Evolutionary conservation across 1,284 basidiomycete species (phyloP), one percentile per base, ranked within the genome.

Genomic region (Sporisorium reilianum): DNA sequence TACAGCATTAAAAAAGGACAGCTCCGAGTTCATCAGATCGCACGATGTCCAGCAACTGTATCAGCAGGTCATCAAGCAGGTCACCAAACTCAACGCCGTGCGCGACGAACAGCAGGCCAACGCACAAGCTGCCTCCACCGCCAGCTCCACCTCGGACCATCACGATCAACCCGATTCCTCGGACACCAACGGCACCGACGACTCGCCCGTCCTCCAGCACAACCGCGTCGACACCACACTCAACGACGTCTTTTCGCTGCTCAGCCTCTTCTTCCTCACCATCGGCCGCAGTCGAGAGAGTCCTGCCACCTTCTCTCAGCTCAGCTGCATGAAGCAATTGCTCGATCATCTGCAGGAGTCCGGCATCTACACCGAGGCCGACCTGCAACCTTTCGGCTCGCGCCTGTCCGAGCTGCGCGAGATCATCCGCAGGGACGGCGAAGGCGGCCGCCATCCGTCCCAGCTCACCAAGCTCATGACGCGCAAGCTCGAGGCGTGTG

Each of bases 1-100:
- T 32, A 94, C 92, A 6, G 93, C 90, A 28, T 89, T 94, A 84
- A 94, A 94, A 89, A 92, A 92, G 88, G 91, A 95, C 87, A 89
- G 92, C 80, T 90, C 90, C 78, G 90, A 93, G 77, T 96, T 91
- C 87, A 93, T 95, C 86, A 93, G 95, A 80, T 89, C 93, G 3
- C 91, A 93, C 75, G 96, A 96, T 88, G 96, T 99, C 60, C 92
- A 97, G 85, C 89, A 90, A 48, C 90, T 98, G 74, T 98, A 98
- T 88, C 93, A 94, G 78, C 90, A 91, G 8, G 93, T 97, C 71
- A 92, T 98, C 74, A 95, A 96, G 85, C 95, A 98, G 89, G 95
- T 98, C 64, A 95, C 93, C 30, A 93, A 90, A 81, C 88, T 99
- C 55, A 98, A 98, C 85, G 91, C 92, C 75, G 91, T 97, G 55